A percentile compares a stretch with the other conserved stretches of the same genome.
phyloP scores from a whole-genome alignment of 2,329 filamentous ascomycete species.

The Aspergillus arachidicola region DNA sequence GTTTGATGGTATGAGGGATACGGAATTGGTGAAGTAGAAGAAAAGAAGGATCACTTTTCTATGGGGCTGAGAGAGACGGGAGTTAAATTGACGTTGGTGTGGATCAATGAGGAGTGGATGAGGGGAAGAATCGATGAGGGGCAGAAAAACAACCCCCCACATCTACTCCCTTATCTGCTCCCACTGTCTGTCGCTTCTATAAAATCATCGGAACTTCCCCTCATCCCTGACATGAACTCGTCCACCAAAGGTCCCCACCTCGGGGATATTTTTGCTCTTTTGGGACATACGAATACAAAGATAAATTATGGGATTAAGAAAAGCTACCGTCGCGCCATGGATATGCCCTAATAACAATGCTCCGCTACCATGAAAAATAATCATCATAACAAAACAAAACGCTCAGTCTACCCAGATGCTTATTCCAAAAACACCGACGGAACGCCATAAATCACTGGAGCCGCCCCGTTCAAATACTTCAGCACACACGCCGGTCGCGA shows the following conservation, averaged over 20 bases:
- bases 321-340: neutral
- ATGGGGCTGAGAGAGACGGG: neutral
- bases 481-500: constrained; percentile 81
- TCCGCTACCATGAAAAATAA: neutral
- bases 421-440: constrained; percentile 72
- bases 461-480: constrained; percentile 88
- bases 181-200: neutral
- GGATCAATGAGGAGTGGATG: neutral
- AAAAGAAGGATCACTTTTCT: constrained; percentile 6
- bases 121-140: neutral
- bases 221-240: constrained; percentile 5
- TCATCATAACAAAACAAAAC: neutral
- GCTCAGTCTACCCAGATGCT: neutral
- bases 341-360: constrained; percentile 8
- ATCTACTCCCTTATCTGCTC: neutral
- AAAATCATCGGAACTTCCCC: constrained; percentile 1
- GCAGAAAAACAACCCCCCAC: neutral
- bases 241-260: neutral
- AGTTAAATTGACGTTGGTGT: neutral
- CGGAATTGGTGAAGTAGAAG: constrained; percentile 1
- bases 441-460: constrained; percentile 91
- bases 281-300: neutral
- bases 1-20: neutral
- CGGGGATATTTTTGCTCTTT: constrained; percentile 17
- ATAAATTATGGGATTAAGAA: constrained; percentile 1